These are phyloP conservation scores for Citrus mangshanensis DNA, from an alignment of 345 rosid species.

Conservation along the genomic window DNA sequence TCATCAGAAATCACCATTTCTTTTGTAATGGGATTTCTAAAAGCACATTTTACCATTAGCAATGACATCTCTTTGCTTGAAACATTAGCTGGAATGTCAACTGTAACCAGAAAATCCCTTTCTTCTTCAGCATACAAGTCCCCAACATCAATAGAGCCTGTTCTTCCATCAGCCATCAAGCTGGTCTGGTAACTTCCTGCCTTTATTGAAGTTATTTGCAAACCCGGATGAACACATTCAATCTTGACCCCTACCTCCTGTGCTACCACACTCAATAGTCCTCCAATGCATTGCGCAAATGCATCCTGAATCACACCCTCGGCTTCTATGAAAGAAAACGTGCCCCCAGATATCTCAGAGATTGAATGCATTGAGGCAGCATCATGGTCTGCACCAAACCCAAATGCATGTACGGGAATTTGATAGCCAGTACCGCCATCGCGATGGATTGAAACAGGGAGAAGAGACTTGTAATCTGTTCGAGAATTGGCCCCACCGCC, in stretches of 20 bases:
- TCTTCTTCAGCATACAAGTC: constrained; percentile 98
- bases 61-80: constrained; percentile 48
- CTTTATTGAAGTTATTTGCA: constrained; percentile 60
- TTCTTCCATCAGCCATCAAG: constrained; percentile 35
- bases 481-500: constrained; percentile 28
- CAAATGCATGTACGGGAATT: constrained; percentile 92
- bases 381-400: constrained; percentile 93
- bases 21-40: constrained; percentile 65
- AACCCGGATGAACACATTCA: constrained; percentile 47
- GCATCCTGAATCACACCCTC: constrained; percentile 95
- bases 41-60: constrained; percentile 62
- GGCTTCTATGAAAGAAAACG: constrained; percentile 96
- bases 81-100: constrained; percentile 59
- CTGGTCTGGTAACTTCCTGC: constrained; percentile 74
- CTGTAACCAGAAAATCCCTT: constrained; percentile 77
- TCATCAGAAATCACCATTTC: constrained; percentile 39
- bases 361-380: constrained; percentile 90
- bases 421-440: constrained; percentile 40
- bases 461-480: constrained; percentile 55
- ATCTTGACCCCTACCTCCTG: constrained; percentile 66
- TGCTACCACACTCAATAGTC: constrained; percentile 85
- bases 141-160: constrained; percentile 67
- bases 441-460: constrained; percentile 43
- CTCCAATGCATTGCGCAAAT: constrained; percentile 98
- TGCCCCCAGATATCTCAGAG: constrained; percentile 83